Evolutionary conservation across 2,329 filamentous ascomycete species (phyloP), one percentile per base, ranked within the genome.

Genomic region (Trichoderma atrobrunneum): DNA sequence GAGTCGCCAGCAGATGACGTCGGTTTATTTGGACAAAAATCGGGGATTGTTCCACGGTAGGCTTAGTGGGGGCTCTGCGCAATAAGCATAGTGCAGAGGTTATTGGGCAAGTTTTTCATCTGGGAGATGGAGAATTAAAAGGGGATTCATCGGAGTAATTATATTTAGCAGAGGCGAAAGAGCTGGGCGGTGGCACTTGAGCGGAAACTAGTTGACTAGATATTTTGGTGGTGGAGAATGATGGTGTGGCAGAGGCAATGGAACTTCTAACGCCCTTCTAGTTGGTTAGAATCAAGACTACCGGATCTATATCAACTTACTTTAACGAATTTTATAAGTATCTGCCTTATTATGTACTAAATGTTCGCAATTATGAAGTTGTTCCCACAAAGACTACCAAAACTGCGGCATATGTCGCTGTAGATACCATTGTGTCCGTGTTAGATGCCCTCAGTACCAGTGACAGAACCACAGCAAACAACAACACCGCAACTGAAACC

Each of bases 21-120:
- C 36, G 48, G 8, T 64, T 11, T 54, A 14, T 67, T 39, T 56
- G n/a, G 48, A 6, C 14, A n/a, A 18, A 59, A 67, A 59, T 18
- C 26, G 54, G 36, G 34, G 32, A 8, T 30, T n/a, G 11, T 30
- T 67, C 32, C 24, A 21, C 10, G 63, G 51, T 43, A 16, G 64
- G 64, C 7, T 59, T 21, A 32, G 63, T 21, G 48, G 64, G 24
- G 61, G 61, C 34, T 30, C 43, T 21, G 24, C 18, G 26, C 4
- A 43, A 57, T 67, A 67, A 67, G 64, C 64, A 67, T 67, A 36
- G 32, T 54, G n/a, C 26, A 54, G 62, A 65, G 62, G 62, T 57
- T 67, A 57, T 39, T 43, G 24, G 7, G 32, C 7, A 12, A 24
- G 10, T 63, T n/a, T n/a, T 26, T 36, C n/a, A 32, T 26, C 30